These are phyloP conservation scores for Gracilaria gracilis DNA, from an alignment of 23 red algal species.

Conservation along the genomic window DNA sequence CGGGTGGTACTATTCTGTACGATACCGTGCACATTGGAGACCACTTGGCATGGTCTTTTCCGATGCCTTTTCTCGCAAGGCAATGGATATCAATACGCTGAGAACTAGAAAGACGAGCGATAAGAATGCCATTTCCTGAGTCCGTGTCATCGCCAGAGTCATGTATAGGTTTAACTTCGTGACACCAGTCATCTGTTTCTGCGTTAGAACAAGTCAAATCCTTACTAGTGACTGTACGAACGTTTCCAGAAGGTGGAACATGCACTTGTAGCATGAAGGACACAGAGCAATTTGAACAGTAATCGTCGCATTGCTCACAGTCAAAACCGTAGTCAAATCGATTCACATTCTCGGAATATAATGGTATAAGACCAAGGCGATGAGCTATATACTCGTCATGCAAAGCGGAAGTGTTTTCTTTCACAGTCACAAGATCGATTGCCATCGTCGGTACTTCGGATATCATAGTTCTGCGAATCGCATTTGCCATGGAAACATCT, in stretches of 20 bases:
- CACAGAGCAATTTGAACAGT: conserved; percentile 82
- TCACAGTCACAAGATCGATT: conserved; percentile 90
- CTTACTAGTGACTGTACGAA: conserved; percentile 34
- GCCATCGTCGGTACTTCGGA: conserved; percentile 98
- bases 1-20: conserved; percentile 81
- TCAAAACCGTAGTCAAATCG: conserved; percentile 69
- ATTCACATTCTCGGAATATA: conserved; percentile 62
- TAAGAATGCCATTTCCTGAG: conserved; percentile 74
- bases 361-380: conserved; percentile 90
- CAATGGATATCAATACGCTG: conserved; percentile 78
- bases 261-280: conserved; percentile 57
- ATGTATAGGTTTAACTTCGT: conserved; percentile 76
- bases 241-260: neutral
- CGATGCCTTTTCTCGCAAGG: conserved; percentile 92
- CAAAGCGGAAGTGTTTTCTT: conserved; percentile 84
- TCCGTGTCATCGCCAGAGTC: conserved; percentile 65
- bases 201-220: conserved; percentile 16
- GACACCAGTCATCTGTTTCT: conserved; percentile 30
- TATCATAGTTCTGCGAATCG: conserved; percentile 90
- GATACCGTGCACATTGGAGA: conserved; percentile 89
- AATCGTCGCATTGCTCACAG: conserved; percentile 88
- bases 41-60: conserved; percentile 99
- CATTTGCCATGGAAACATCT: conserved; percentile 94
- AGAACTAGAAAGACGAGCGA: conserved; percentile 75
- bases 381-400: conserved; percentile 96